phyloP scores from a whole-genome alignment of 1,284 basidiomycete genomes.

The Cerioporus squamosus region DNA sequence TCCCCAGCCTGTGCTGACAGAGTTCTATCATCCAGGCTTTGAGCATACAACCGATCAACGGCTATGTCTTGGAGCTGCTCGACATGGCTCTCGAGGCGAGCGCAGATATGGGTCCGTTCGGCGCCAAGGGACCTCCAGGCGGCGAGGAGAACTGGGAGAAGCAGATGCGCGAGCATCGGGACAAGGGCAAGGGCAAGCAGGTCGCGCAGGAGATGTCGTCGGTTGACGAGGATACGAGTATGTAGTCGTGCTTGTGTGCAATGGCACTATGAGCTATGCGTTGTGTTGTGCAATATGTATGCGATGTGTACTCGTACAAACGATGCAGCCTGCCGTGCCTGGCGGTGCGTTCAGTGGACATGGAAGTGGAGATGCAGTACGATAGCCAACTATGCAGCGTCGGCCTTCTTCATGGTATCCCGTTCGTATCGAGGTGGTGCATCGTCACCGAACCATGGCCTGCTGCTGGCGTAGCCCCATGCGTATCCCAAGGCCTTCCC shows the following conservation, averaged over 20 bases:
- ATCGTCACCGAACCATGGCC: conserved; percentile 24
- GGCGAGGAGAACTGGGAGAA: conserved; percentile 34
- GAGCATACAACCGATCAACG: conserved; percentile 85
- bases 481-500: conserved; percentile 39
- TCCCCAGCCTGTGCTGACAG: background rate
- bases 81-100: conserved; percentile 76
- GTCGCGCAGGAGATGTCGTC: conserved; percentile 10
- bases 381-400: too few relatives aligned
- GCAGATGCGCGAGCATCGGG: conserved; percentile 37
- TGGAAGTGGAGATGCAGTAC: too few relatives aligned
- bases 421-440: conserved; percentile 27
- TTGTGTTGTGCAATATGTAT: background rate
- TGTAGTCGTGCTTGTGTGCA: background rate
- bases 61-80: conserved; percentile 83
- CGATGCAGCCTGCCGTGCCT: background rate
- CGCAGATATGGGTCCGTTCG: conserved; percentile 26
- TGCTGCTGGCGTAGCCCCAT: conserved; percentile 39
- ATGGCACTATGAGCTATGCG: background rate
- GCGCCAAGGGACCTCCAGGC: conserved; percentile 29
- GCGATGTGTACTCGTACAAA: background rate
- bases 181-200: conserved; percentile 33
- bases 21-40: conserved; percentile 57
- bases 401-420: conserved; percentile 36
- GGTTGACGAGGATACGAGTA: conserved; percentile 20
- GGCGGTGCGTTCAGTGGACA: too few relatives aligned